These are phyloP conservation scores for Cubamyces lactineus DNA, from an alignment of 768 basidiomycete species.

Conservation along the genomic window DNA sequence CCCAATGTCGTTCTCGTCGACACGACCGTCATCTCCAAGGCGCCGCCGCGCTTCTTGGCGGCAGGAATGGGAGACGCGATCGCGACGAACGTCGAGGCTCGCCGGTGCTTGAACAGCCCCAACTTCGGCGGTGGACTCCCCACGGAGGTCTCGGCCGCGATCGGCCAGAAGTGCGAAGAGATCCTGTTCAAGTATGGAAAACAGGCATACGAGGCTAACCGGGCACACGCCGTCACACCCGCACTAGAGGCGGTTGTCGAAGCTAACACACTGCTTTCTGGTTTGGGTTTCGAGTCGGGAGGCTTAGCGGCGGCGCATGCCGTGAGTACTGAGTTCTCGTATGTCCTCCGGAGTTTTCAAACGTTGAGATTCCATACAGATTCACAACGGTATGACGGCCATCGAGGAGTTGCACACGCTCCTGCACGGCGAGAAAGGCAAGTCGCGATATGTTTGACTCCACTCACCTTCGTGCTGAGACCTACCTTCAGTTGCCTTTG, in stretches of 20 bases:
- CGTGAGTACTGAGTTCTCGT: slow-evolving; percentile 22
- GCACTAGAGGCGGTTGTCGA: slow-evolving; percentile 39
- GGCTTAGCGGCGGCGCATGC: slow-evolving; percentile 38
- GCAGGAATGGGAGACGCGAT: slow-evolving; percentile 38
- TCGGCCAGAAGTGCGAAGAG: slow-evolving; percentile 38
- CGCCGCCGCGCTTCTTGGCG: slow-evolving; percentile 36
- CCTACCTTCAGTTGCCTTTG: slow-evolving; percentile 32
- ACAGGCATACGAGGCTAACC: slow-evolving; percentile 37
- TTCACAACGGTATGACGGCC: slow-evolving; percentile 38
- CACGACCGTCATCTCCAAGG: slow-evolving; percentile 35
- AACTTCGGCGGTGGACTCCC: slow-evolving; percentile 37
- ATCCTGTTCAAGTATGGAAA: slow-evolving; percentile 37
- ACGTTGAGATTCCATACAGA: slow-evolving; percentile 20
- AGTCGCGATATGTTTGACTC: not conserved
- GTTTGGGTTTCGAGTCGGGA: slow-evolving; percentile 38
- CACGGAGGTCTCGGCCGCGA: slow-evolving; percentile 34
- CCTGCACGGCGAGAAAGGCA: slow-evolving; percentile 38
- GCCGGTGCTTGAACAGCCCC: slow-evolving; percentile 27
- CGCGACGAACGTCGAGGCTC: slow-evolving; percentile 38
- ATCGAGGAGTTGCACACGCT: slow-evolving; percentile 33
- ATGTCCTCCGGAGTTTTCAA: not conserved
- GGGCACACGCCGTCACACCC: slow-evolving; percentile 33
- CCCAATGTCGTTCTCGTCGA: slow-evolving; percentile 36
- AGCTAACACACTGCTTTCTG: slow-evolving; percentile 37
- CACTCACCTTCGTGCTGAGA: not conserved